A percentile compares a stretch with the other conserved stretches of the same genome.
Conservation (phyloP, 1,284 basidiomycete species). For the Fomitiporia mediterranea region DNA sequence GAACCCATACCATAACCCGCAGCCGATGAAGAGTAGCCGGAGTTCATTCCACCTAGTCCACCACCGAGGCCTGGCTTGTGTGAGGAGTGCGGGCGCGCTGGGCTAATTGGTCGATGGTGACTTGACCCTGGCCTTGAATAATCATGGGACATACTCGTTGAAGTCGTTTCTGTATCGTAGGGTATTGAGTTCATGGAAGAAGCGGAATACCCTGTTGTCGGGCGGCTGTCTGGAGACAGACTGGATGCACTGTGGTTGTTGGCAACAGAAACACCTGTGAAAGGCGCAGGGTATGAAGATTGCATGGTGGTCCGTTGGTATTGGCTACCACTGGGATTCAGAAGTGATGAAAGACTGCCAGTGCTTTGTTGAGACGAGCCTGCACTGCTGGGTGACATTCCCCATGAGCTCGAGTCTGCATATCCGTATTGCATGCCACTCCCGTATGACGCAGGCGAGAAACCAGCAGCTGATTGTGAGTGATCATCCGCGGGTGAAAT, state of each 20-base stretch:
- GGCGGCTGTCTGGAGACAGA: slow-evolving; percentile 75
- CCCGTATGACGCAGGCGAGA: slow-evolving; percentile 47
- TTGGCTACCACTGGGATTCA: slow-evolving; percentile 65
- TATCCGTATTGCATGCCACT: slow-evolving; percentile 55
- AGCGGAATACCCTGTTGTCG: slow-evolving; percentile 77
- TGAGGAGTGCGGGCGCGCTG: slow-evolving; percentile 49
- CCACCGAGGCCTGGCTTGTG: slow-evolving; percentile 45
- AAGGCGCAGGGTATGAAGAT: slow-evolving; percentile 59
- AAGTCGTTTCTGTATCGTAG: slow-evolving; percentile 50
- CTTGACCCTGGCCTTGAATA: slow-evolving; percentile 65
- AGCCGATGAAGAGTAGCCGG: slow-evolving; percentile 7
- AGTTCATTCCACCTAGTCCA: slow-evolving; percentile 32
- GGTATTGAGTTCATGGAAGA: slow-evolving; percentile 69
- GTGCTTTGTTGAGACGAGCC: slow-evolving; percentile 44
- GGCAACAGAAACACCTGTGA: slow-evolving; percentile 61
- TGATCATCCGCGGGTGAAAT: slow-evolving; percentile 60
- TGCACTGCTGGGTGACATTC: slow-evolving; percentile 48
- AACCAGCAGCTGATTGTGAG: slow-evolving; percentile 51
- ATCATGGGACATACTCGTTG: slow-evolving; percentile 41
- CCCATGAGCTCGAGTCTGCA: slow-evolving; percentile 49
- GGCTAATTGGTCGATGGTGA: slow-evolving; percentile 60
- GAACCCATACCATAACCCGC: slow-evolving; percentile 1
- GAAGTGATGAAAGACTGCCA: slow-evolving; percentile 68
- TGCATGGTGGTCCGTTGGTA: slow-evolving; percentile 61
- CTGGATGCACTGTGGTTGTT: slow-evolving; percentile 64